phyloP scores from a whole-genome alignment of 495 filamentous ascomycete species.

The Xylaria palmicola region DNA sequence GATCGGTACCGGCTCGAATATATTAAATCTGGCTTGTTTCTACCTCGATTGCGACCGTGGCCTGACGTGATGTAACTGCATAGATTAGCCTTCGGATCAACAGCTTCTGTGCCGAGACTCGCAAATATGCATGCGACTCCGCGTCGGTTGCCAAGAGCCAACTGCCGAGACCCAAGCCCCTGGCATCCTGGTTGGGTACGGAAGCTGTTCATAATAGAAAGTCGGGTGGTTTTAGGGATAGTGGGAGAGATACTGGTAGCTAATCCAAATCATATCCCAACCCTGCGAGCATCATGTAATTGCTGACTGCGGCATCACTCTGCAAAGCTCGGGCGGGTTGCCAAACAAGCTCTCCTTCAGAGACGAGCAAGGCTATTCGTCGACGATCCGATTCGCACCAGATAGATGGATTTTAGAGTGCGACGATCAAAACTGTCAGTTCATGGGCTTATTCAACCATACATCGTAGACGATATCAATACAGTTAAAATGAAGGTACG shows the following conservation, averaged over 20 bases:
- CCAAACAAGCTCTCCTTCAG: not conserved
- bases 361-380: not conserved
- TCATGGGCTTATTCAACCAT: not conserved
- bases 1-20: not conserved
- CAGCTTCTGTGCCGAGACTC: not conserved
- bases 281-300: not conserved
- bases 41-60: not conserved
- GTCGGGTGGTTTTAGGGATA: not conserved
- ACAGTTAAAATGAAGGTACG: too few species aligned
- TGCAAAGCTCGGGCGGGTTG: not conserved
- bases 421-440: not conserved
- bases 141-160: not conserved
- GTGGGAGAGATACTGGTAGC: not conserved
- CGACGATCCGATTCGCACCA: not conserved
- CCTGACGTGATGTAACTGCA: not conserved
- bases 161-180: conserved; percentile 4
- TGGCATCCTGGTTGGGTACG: not conserved
- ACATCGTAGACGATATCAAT: too few species aligned
- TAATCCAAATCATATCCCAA: not conserved
- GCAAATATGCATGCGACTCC: not conserved
- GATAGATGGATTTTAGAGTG: not conserved
- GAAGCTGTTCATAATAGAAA: not conserved
- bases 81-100: conserved; percentile 1
- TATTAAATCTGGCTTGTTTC: not conserved
- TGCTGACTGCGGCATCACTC: not conserved